A percentile compares a stretch with the other conserved stretches of the same genome.
phyloP scores from a whole-genome alignment of 129 eudicot species.

The Flaveria sonorensis region DNA sequence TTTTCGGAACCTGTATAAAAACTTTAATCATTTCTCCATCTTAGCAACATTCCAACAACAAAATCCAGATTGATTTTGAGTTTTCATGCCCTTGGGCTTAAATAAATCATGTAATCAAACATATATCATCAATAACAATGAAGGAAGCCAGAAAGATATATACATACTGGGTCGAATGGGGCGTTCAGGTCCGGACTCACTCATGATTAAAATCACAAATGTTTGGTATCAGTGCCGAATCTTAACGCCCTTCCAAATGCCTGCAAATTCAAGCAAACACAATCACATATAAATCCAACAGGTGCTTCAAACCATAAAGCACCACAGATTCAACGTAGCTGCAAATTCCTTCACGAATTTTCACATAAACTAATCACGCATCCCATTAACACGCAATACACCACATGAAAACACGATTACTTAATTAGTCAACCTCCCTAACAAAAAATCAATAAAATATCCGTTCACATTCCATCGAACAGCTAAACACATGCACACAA shows the following conservation, averaged over 20 bases:
- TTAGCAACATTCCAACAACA: not conserved
- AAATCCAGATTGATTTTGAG: not conserved
- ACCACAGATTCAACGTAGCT: conserved; percentile 19
- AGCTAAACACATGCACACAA: conserved; percentile 30
- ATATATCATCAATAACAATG: not conserved
- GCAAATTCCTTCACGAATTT: conserved; percentile 14
- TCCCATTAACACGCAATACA: conserved; percentile 3
- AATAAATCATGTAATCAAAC: not conserved
- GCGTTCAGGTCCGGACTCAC: conserved; percentile 82
- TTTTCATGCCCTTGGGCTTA: not conserved
- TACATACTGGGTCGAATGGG: conserved; percentile 72
- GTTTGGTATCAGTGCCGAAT: conserved; percentile 50
- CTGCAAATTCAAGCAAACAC: conserved; percentile 43
- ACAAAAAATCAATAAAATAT: not conserved
- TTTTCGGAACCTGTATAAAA: conserved; percentile 65
- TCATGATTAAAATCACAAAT: conserved; percentile 55
- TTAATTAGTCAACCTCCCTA: not conserved
- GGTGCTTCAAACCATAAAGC: conserved; percentile 11
- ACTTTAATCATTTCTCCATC: conserved; percentile 12
- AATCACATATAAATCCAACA: conserved; percentile 9
- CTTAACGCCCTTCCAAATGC: conserved; percentile 55
- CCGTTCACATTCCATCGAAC: conserved; percentile 15
- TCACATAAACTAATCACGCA: conserved; percentile 11
- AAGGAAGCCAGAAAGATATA: not conserved
- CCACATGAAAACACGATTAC: conserved; percentile 22